Percentiles rank a stretch among this genome's conserved stretches.
These are phyloP conservation scores for Phytophthora meadii DNA, from an alignment of 352 stramenopile genomes.

Conservation along the genomic window DNA sequence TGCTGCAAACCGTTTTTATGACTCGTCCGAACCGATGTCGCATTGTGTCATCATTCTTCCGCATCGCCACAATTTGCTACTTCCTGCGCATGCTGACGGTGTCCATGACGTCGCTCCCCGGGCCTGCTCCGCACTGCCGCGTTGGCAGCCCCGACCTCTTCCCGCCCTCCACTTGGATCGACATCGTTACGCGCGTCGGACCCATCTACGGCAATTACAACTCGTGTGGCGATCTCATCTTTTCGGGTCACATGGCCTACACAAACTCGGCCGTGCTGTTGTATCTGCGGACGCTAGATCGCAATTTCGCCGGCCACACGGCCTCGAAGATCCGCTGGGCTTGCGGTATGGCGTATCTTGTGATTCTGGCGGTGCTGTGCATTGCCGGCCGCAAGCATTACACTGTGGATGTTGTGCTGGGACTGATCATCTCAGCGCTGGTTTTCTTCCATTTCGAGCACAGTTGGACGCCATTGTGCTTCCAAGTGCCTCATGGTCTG, in stretches of 20 bases:
- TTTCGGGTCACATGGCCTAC: constrained; percentile 81
- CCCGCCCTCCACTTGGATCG: constrained; percentile 70
- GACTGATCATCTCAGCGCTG: constrained; percentile 65
- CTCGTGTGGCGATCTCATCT: constrained; percentile 81
- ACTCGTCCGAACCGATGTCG: constrained; percentile 54
- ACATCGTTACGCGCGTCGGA: constrained; percentile 75
- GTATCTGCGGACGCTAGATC: constrained; percentile 69
- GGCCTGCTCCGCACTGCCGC: constrained; percentile 73
- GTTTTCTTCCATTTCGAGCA: constrained; percentile 87
- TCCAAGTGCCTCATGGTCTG: constrained; percentile 44
- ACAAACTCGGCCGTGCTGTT: constrained; percentile 72
- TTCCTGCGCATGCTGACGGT: constrained; percentile 74
- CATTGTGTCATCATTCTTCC: constrained; percentile 71
- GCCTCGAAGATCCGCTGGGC: constrained; percentile 63
- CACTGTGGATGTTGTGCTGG: constrained; percentile 80
- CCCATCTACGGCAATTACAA: constrained; percentile 81
- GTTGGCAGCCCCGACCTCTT: constrained; percentile 58
- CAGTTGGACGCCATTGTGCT: constrained; percentile 66
- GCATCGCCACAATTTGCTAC: constrained; percentile 73
- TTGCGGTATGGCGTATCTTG: constrained; percentile 59
- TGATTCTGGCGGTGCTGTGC: constrained; percentile 57
- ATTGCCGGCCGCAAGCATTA: constrained; percentile 80
- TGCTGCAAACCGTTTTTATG: constrained; percentile 62
- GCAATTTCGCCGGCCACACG: constrained; percentile 45
- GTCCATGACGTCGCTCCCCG: constrained; percentile 71